Percentiles rank a stretch among this genome's conserved stretches.
Evolutionary conservation across 2,329 filamentous ascomycete genomes (phyloP).

Genomic region (Knufia petricola): DNA sequence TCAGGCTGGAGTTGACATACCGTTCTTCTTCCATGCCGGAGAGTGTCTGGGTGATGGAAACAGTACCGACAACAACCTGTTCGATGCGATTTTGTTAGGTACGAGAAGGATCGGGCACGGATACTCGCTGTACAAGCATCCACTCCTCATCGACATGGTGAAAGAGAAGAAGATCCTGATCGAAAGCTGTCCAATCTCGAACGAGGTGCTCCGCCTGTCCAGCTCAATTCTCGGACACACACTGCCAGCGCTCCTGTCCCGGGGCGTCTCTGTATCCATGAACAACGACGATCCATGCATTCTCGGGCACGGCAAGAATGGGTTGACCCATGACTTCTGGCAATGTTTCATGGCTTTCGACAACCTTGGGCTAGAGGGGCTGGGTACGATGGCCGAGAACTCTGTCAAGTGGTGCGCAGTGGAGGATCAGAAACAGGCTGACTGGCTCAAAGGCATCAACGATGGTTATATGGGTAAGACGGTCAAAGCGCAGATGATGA

Average conservation of each 20-base stretch:
- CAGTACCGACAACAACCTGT: slow-evolving; percentile 71
- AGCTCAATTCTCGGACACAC: slow-evolving; percentile 68
- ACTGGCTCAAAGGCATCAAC: slow-evolving; percentile 64
- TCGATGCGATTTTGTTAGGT: slow-evolving; percentile 77
- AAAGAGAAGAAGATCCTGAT: slow-evolving; percentile 80
- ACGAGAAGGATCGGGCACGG: slow-evolving; percentile 84
- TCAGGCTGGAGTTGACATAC: slow-evolving; percentile 67
- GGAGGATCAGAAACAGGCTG: slow-evolving; percentile 62
- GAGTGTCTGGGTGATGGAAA: slow-evolving; percentile 75
- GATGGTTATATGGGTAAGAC: slow-evolving; percentile 64
- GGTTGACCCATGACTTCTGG: slow-evolving; percentile 90
- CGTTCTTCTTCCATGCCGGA: slow-evolving; percentile 93
- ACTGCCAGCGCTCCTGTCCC: slow-evolving; percentile 70
- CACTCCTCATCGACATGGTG: slow-evolving; percentile 76
- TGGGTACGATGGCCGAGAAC: slow-evolving; percentile 84
- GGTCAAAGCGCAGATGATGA: slow-evolving; percentile 60
- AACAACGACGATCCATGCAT: slow-evolving; percentile 89
- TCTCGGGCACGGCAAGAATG: slow-evolving; percentile 69
- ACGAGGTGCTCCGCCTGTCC: slow-evolving; percentile 74
- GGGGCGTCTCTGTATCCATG: slow-evolving; percentile 73
- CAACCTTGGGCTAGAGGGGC: slow-evolving; percentile 75
- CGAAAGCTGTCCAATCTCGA: slow-evolving; percentile 84
- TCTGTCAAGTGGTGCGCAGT: slow-evolving; percentile 84
- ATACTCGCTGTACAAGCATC: slow-evolving; percentile 84
- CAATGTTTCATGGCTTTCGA: slow-evolving; percentile 85